Evolutionary conservation across 1,284 basidiomycete genomes (phyloP).

Genomic region (Amylostereum chailletii): DNA sequence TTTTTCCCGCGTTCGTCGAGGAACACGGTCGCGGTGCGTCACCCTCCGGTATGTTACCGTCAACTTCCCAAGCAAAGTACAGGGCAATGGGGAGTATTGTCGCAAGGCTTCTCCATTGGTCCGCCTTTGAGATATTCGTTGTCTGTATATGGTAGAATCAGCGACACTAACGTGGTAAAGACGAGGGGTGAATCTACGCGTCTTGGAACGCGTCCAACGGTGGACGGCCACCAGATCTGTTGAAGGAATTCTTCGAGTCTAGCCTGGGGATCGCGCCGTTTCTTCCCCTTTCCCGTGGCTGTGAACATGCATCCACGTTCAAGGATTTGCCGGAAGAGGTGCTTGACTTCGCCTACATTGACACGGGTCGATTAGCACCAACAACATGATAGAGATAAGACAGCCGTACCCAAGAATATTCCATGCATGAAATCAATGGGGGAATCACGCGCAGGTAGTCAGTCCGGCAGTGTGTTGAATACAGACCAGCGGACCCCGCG

Average conservation of each 20-base stretch:
- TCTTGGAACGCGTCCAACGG: slow-evolving; percentile 11
- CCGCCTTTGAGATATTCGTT: slow-evolving; percentile 14
- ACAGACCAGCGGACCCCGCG: slow-evolving; percentile 13
- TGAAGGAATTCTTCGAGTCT: slow-evolving; percentile 11
- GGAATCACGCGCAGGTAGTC: slow-evolving; percentile 9
- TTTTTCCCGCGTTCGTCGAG: slow-evolving; percentile 11
- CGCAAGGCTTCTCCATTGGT: slow-evolving; percentile 16
- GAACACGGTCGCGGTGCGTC: slow-evolving; percentile 12
- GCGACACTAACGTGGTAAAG: no score
- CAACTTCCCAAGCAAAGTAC: slow-evolving; percentile 15
- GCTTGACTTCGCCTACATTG: slow-evolving; percentile 11
- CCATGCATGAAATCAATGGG: slow-evolving; percentile 14
- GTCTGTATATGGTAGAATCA: slow-evolving; percentile 1
- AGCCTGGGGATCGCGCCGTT: neutral
- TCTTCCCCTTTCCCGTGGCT: no score
- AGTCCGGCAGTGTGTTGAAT: slow-evolving; percentile 10
- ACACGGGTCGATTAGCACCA: neutral
- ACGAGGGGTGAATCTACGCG: slow-evolving; percentile 8
- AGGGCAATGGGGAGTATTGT: slow-evolving; percentile 13
- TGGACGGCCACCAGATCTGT: slow-evolving; percentile 15
- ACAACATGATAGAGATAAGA: neutral
- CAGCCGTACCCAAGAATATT: slow-evolving; percentile 9
- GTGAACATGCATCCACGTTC: slow-evolving; percentile 15
- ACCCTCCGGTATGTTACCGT: slow-evolving; percentile 17
- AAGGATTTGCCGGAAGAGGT: slow-evolving; percentile 15